phyloP scores from a whole-genome alignment of 2,329 filamentous ascomycete genomes.

The Penicillium psychrosexuale region DNA sequence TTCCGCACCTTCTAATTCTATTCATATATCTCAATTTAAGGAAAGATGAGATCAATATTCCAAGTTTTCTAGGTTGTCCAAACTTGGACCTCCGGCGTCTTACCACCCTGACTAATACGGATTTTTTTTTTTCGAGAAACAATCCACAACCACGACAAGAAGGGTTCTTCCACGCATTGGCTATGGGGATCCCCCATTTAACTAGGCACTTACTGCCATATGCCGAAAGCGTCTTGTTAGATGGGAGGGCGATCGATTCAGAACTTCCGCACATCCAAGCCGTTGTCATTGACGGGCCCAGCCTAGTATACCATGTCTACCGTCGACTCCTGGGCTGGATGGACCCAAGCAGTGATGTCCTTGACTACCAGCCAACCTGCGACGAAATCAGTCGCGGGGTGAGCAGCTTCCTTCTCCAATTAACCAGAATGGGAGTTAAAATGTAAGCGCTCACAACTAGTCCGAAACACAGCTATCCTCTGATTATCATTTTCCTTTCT shows the following conservation, averaged over 20 bases:
- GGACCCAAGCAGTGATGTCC: slow-evolving; percentile 42
- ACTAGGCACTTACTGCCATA: slow-evolving; percentile 33
- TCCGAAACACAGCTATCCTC: neutral
- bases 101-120: slow-evolving; percentile 2
- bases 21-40: neutral
- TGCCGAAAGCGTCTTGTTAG: slow-evolving; percentile 26
- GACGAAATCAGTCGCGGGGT: slow-evolving; percentile 58
- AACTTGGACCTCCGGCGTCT: neutral
- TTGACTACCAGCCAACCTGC: slow-evolving; percentile 60
- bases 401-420: slow-evolving; percentile 60
- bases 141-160: neutral
- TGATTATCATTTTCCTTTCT: neutral
- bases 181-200: slow-evolving; percentile 37
- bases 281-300: slow-evolving; percentile 71
- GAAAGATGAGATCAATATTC: neutral
- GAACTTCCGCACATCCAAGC: slow-evolving; percentile 21
- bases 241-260: slow-evolving; percentile 4
- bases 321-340: slow-evolving; percentile 51
- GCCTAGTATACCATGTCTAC: slow-evolving; percentile 71
- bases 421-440: slow-evolving; percentile 55
- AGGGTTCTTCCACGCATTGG: neutral
- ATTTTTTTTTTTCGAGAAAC: neutral
- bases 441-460: slow-evolving; percentile 54
- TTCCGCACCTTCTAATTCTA: neutral
- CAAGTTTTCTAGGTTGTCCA: neutral